These are phyloP conservation scores for Podosphaera fusca DNA, from an alignment of 2,329 filamentous ascomycete genomes.

Conservation along the genomic window DNA sequence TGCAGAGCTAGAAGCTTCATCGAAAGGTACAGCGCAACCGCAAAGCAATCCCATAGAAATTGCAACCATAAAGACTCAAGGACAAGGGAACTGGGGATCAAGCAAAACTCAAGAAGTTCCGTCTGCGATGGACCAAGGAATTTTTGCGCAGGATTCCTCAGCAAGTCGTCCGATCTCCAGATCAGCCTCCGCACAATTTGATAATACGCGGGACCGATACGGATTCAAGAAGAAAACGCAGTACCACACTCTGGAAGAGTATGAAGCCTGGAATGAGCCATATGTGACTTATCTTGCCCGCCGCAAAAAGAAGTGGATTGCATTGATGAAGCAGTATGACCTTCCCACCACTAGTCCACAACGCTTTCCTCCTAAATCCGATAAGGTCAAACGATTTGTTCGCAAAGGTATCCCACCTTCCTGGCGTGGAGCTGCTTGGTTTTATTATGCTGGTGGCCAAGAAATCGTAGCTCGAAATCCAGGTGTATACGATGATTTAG, in stretches of 20 bases:
- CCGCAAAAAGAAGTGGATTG: constrained; percentile 60
- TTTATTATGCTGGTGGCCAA: constrained; percentile 80
- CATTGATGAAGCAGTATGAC: constrained; percentile 52
- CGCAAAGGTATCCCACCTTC: constrained; percentile 86
- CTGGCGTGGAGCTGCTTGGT: constrained; percentile 91
- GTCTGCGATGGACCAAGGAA: constrained; percentile 3
- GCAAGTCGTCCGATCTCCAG: constrained; percentile 5
- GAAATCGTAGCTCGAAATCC: constrained; percentile 52
- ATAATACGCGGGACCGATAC: constrained; percentile 46
- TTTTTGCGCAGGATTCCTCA: constrained; percentile 5
- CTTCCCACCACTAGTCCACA: constrained; percentile 48
- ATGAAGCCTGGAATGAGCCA: constrained; percentile 55
- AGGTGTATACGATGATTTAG: constrained; percentile 51
- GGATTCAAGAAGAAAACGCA: constrained; percentile 79
- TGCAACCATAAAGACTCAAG: background rate
- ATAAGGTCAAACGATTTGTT: constrained; percentile 73
- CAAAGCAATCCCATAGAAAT: background rate
- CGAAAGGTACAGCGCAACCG: background rate
- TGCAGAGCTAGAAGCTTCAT: background rate
- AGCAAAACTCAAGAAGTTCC: background rate
- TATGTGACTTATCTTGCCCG: constrained; percentile 57
- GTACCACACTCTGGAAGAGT: constrained; percentile 52
- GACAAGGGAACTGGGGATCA: background rate
- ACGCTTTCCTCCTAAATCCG: constrained; percentile 56
- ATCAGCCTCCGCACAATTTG: constrained; percentile 5